phyloP scores from a whole-genome alignment of 495 filamentous ascomycete genomes.

The Tuber calosporum region DNA sequence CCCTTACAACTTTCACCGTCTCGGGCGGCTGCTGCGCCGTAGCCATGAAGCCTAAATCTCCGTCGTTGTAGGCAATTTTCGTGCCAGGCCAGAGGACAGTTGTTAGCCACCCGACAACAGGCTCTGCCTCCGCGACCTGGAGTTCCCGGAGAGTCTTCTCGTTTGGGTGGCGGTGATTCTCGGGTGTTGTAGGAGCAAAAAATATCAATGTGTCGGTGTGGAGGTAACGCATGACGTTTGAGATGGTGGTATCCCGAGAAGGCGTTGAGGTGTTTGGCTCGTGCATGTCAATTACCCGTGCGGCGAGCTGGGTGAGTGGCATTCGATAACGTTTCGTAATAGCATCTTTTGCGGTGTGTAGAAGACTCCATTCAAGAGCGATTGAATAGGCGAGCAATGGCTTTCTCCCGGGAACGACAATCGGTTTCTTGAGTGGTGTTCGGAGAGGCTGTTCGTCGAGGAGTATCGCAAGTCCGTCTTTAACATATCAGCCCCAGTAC shows the following conservation, averaged over 20 bases:
- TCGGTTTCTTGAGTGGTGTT: constrained; percentile 60
- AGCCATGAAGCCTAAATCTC: constrained; percentile 58
- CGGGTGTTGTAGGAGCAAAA: constrained; percentile 63
- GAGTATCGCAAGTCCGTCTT: constrained; percentile 62
- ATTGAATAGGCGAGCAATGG: constrained; percentile 76
- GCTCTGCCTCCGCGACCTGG: constrained; percentile 60
- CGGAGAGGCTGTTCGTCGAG: constrained; percentile 77
- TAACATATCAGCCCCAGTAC: constrained; percentile 2
- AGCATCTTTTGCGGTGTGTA: constrained; percentile 71
- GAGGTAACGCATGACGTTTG: constrained; percentile 71
- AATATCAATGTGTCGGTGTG: constrained; percentile 92
- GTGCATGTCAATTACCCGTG: constrained; percentile 71
- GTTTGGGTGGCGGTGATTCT: constrained; percentile 43
- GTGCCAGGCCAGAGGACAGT: constrained; percentile 78
- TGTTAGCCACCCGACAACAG: constrained; percentile 63
- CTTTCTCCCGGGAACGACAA: constrained; percentile 67
- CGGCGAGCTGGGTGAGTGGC: constrained; percentile 76
- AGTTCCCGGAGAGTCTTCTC: constrained; percentile 58
- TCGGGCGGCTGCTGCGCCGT: constrained; percentile 55
- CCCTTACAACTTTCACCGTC: constrained; percentile 65
- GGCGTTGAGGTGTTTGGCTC: constrained; percentile 39
- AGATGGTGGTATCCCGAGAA: constrained; percentile 54
- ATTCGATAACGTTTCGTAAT: constrained; percentile 68
- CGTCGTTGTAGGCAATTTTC: constrained; percentile 66
- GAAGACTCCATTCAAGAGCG: constrained; percentile 85